A percentile compares a stretch with the other conserved stretches of the same genome.
phyloP scores from a whole-genome alignment of 352 stramenopile species.

The Globisporangium iwayamae region DNA sequence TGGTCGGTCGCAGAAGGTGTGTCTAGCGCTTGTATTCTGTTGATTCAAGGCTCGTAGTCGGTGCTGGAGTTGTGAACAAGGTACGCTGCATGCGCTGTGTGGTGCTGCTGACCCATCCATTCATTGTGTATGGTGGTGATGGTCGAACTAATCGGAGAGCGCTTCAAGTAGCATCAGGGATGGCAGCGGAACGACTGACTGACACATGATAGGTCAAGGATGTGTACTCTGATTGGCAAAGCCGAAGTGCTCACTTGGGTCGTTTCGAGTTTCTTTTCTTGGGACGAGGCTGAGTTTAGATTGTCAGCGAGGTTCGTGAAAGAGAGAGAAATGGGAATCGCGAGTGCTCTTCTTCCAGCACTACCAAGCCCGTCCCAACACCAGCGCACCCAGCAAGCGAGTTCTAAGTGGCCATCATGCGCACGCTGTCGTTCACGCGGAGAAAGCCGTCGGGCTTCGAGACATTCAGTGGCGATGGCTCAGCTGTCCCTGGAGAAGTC shows the following conservation, averaged over 20 bases:
- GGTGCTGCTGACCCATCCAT: background rate
- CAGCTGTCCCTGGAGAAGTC: background rate
- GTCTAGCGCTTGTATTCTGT: background rate
- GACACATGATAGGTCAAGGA: no score
- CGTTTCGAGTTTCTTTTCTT: no score
- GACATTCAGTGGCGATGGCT: background rate
- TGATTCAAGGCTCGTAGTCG: constrained; percentile 10
- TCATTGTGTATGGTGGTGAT: background rate
- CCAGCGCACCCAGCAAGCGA: no score
- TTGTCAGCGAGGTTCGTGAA: no score
- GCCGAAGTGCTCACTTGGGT: no score
- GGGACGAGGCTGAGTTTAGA: no score
- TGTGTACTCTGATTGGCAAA: no score
- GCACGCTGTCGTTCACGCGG: constrained; percentile 13
- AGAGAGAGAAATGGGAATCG: background rate
- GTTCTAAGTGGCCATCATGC: background rate
- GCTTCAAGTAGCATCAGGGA: no score
- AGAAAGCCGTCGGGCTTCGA: constrained; percentile 1
- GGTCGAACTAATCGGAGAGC: background rate
- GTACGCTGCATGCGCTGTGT: background rate
- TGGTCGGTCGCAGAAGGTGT: background rate
- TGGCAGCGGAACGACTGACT: no score
- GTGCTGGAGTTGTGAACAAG: background rate
- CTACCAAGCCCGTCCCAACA: no score
- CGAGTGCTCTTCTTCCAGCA: no score